Evolutionary conservation across 1,284 basidiomycete species (phyloP).

Genomic region (Heterobasidion irregulare): DNA sequence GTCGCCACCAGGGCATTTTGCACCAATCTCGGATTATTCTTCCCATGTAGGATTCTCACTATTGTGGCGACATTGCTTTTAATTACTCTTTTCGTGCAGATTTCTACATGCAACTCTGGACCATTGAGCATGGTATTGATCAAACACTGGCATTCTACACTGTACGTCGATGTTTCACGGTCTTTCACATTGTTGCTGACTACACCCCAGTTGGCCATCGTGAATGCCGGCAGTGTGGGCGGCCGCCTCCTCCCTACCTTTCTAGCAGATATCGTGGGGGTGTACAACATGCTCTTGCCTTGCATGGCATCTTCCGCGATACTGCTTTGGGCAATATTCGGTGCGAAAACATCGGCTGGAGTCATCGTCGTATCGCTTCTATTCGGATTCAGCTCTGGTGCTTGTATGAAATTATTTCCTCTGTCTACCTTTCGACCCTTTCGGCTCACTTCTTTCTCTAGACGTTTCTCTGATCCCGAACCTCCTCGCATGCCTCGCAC

Average conservation of each 20-base stretch:
- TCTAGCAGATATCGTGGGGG: slow-evolving; percentile 37
- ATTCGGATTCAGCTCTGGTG: slow-evolving; percentile 27
- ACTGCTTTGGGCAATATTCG: slow-evolving; percentile 35
- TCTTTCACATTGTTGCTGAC: not conserved
- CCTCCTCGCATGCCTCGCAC: slow-evolving; percentile 33
- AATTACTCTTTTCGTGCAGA: slow-evolving; percentile 18
- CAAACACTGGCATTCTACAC: slow-evolving; percentile 37
- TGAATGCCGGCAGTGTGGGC: slow-evolving; percentile 40
- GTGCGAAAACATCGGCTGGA: slow-evolving; percentile 26
- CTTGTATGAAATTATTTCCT: not conserved
- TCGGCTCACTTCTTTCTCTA: slow-evolving; percentile 25
- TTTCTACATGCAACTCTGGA: slow-evolving; percentile 48
- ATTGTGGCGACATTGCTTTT: not conserved
- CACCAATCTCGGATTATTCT: slow-evolving; percentile 37
- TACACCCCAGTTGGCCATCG: slow-evolving; percentile 22
- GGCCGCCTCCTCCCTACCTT: slow-evolving; percentile 41
- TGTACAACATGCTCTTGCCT: slow-evolving; percentile 22
- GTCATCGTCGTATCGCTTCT: slow-evolving; percentile 29
- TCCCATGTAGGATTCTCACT: slow-evolving; percentile 32
- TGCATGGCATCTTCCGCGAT: slow-evolving; percentile 31
- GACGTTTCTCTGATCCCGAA: slow-evolving; percentile 43
- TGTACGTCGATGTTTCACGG: slow-evolving; percentile 20
- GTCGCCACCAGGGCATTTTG: slow-evolving; percentile 27
- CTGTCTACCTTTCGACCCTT: no score
- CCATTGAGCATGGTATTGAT: slow-evolving; percentile 31